Base-by-base conservation (phyloP, 2,329 filamentous ascomycete species). In the Cladosporium velox region DNA sequence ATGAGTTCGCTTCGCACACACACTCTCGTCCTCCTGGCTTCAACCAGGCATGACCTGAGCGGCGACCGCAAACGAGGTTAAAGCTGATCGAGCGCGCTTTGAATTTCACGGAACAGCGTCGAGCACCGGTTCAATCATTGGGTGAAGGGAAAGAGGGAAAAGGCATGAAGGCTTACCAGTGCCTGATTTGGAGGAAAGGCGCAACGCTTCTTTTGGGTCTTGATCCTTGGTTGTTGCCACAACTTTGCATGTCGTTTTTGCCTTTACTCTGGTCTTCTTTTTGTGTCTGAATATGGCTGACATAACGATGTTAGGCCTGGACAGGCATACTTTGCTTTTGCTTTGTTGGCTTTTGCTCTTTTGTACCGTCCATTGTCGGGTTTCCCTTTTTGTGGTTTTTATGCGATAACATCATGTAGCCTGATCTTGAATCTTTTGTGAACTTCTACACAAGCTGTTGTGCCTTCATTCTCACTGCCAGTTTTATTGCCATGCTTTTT, bases 51-150 rank as follows among this genome's bases (percentile, higher is more conserved):
- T 14, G 34, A 34, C 49, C 26, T 30, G 41, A 38, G 35, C 38
- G 28, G 62, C 49, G 35, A 63, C 52, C 66, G 64, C 57, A 70
- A 73, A 55, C 72, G 76, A 77, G 76, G 75, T 77, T 77, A 71
- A 77, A 77, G 73, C 66, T 74, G 71, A 70, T 69, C 69, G 10
- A 68, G 59, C 65, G 67, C 54, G 64, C 65, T 59, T 68, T 65
- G 67, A 52, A 34, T 24, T 15, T 15, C 11, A 62, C n/a, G 28
- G 28, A 47, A 52, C n/a, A 69, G 70, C 73, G 72, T 75, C 66
- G 73, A 75, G 73, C 72, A 70, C 68, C 65, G 67, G 64, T 41
- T 28, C 35, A 15, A 18, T 55, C 52, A 55, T 55, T 55, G 38
- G 57, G 57, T 28, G 14, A 59, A 59, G 26, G 57, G 28, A 47